Conservation (phyloP, 2,329 filamentous ascomycete species). For the Plenodomus lindquistii region DNA sequence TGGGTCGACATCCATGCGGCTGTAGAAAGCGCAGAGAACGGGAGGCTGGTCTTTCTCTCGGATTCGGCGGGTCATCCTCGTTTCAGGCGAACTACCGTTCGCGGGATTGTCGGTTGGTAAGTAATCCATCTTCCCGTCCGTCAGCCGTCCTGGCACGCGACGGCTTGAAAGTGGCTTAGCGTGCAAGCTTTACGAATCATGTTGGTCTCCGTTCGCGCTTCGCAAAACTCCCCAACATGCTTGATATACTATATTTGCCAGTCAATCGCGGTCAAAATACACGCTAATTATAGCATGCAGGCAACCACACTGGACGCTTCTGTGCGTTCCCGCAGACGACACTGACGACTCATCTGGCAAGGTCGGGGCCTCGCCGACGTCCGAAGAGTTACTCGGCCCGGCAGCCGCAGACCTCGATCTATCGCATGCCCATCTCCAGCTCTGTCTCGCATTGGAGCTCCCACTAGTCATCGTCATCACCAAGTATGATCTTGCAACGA, state of each 20-base stretch:
- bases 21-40: constrained; percentile 68
- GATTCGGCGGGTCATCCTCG: constrained; percentile 91
- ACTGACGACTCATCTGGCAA: constrained; percentile 54
- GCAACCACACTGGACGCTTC: constrained; percentile 86
- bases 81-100: constrained; percentile 84
- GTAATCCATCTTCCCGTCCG: not conserved
- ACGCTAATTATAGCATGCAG: constrained; percentile 12
- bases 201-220: not conserved
- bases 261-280: not conserved
- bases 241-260: not conserved
- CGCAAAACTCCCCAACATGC: not conserved
- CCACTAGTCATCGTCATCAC: constrained; percentile 84
- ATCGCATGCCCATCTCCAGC: constrained; percentile 76
- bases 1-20: constrained; percentile 93
- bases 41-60: constrained; percentile 82
- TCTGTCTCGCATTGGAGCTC: constrained; percentile 79
- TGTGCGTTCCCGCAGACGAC: constrained; percentile 84
- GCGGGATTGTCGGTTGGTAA: constrained; percentile 86
- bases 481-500: constrained; percentile 86
- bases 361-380: constrained; percentile 52
- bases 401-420: constrained; percentile 67
- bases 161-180: not conserved
- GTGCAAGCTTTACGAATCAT: not conserved
- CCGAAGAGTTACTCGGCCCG: constrained; percentile 57
- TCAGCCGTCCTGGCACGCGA: not conserved